Evolutionary conservation across 2,329 filamentous ascomycete genomes (phyloP).

Genomic region (Alternaria sp.): DNA sequence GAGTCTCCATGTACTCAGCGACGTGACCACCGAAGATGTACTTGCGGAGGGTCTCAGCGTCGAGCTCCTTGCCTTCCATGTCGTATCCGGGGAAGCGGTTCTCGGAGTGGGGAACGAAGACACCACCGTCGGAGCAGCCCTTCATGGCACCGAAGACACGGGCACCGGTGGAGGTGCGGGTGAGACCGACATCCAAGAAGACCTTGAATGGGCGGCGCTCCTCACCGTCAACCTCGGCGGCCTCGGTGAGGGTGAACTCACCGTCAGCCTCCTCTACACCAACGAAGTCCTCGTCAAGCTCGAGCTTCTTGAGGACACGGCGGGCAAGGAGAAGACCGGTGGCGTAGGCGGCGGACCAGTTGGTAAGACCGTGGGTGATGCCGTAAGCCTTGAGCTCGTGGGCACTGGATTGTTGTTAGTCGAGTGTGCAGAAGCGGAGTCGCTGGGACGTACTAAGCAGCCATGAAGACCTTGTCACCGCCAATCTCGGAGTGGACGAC

Average conservation of each 20-base stretch:
- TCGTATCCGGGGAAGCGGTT: conserved; percentile 99
- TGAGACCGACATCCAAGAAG: conserved; percentile 96
- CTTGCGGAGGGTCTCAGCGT: conserved; percentile 94
- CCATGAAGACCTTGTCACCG: conserved; percentile 91
- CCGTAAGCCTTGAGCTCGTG: conserved; percentile 99
- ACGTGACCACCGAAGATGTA: conserved; percentile 99
- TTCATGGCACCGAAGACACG: conserved; percentile 99
- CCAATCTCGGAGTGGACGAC: conserved; percentile 95
- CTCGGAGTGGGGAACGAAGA: conserved; percentile 97
- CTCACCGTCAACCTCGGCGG: conserved; percentile 88
- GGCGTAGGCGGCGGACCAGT: conserved; percentile 98
- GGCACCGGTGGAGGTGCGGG: conserved; percentile 96
- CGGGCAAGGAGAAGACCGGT: conserved; percentile 97
- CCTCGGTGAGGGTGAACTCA: conserved; percentile 96
- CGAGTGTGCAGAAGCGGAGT: not conserved
- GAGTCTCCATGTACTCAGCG: conserved; percentile 99
- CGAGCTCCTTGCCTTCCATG: conserved; percentile 96
- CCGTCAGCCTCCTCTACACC: conserved; percentile 98
- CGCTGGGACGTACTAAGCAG: conserved; percentile 33
- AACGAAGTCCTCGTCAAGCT: conserved; percentile 87
- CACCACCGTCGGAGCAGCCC: conserved; percentile 97
- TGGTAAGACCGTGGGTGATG: conserved; percentile 98
- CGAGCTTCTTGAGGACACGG: conserved; percentile 96
- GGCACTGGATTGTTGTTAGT: conserved; percentile 53
- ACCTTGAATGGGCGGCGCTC: conserved; percentile 97